These are phyloP conservation scores for Astrothelium subdiscretum DNA, from an alignment of 495 filamentous ascomycete species.

Conservation along the genomic window DNA sequence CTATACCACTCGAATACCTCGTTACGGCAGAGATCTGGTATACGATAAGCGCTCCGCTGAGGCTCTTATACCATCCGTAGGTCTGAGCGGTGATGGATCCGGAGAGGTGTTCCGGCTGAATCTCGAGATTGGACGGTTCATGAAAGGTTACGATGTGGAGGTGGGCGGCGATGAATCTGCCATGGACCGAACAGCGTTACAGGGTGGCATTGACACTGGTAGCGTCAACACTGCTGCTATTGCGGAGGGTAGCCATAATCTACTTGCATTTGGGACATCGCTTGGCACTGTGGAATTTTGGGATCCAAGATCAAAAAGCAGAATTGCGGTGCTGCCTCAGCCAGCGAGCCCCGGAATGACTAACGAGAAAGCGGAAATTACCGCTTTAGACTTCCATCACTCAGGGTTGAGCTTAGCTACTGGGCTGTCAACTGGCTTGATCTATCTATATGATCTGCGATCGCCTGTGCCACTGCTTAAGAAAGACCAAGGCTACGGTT, in stretches of 20 bases:
- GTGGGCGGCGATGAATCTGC: conserved; percentile 72
- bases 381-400: conserved; percentile 72
- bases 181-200: conserved; percentile 52
- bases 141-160: conserved; percentile 69
- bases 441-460: conserved; percentile 86
- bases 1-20: conserved; percentile 72
- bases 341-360: conserved; percentile 28
- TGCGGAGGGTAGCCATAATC: conserved; percentile 80
- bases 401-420: conserved; percentile 79
- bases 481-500: conserved; percentile 95
- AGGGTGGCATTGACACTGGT: conserved; percentile 71
- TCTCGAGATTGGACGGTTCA: conserved; percentile 79
- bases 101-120: conserved; percentile 92
- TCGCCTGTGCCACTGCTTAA: conserved; percentile 71
- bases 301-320: conserved; percentile 72
- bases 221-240: conserved; percentile 83
- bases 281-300: conserved; percentile 94
- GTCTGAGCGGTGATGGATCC: conserved; percentile 67
- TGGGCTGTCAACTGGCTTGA: conserved; percentile 80
- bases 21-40: conserved; percentile 82
- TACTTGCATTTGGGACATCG: conserved; percentile 91
- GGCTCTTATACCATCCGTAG: conserved; percentile 76
- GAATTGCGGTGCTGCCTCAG: conserved; percentile 58
- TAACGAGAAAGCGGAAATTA: conserved; percentile 57
- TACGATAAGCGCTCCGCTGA: conserved; percentile 82